Evolutionary conservation across 768 basidiomycete genomes (phyloP).

Genomic region (Mycena amicta): DNA sequence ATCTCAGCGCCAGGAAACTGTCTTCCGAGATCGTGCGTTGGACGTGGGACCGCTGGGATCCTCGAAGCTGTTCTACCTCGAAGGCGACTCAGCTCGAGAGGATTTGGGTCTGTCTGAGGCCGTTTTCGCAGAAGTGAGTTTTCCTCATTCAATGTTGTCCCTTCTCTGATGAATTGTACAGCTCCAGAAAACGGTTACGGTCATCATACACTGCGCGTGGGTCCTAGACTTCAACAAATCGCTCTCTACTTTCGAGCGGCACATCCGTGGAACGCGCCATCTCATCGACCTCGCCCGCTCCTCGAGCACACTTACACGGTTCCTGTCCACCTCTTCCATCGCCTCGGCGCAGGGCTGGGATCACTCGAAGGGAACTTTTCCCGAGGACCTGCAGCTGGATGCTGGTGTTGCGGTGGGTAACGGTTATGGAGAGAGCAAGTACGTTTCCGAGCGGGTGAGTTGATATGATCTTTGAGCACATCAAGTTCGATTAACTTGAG

Average conservation of each 20-base stretch:
- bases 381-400: neutral
- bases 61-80: constrained; percentile 36
- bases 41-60: constrained; percentile 28
- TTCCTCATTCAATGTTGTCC: neutral
- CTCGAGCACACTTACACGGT: constrained; percentile 34
- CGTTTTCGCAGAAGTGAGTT: constrained; percentile 26
- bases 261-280: no score
- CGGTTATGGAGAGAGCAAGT: constrained; percentile 3
- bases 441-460: no score
- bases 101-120: constrained; percentile 32
- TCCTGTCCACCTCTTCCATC: neutral
- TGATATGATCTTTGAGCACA: neutral
- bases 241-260: constrained; percentile 45
- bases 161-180: neutral
- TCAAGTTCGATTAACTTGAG: neutral
- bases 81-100: constrained; percentile 32
- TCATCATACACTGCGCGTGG: constrained; percentile 47
- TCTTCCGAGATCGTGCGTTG: no score
- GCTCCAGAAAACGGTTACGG: constrained; percentile 28
- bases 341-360: neutral
- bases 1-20: no score
- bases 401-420: neutral
- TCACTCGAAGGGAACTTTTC: neutral
- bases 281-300: constrained; percentile 41
- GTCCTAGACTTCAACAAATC: constrained; percentile 48